Percentiles rank a stretch among this genome's conserved stretches.
phyloP scores from a whole-genome alignment of 2,329 filamentous ascomycete genomes.

The Diplodia mutila region DNA sequence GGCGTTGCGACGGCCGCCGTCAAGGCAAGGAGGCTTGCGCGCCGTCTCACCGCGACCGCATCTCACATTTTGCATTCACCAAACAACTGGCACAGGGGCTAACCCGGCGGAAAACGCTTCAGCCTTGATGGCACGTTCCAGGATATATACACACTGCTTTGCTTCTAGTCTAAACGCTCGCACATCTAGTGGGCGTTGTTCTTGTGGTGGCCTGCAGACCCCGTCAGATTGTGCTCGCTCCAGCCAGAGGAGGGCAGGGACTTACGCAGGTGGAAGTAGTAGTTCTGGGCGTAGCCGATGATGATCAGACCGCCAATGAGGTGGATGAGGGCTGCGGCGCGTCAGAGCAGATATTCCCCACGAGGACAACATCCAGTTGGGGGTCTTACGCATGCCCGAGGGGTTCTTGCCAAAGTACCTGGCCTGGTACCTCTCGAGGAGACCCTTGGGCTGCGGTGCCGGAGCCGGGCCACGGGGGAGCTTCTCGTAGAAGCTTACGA shows the following conservation, averaged over 20 bases:
- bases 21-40: conserved; percentile 22
- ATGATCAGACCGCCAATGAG: conserved; percentile 75
- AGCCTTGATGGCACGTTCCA: conserved; percentile 23
- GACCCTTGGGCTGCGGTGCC: conserved; percentile 76
- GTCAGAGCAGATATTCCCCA: conserved; percentile 26
- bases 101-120: conserved; percentile 9
- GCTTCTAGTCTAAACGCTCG: conserved; percentile 16
- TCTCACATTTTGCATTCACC: conserved; percentile 17
- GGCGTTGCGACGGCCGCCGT: conserved; percentile 12
- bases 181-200: conserved; percentile 90
- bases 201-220: conserved; percentile 89
- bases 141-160: conserved; percentile 25
- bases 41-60: conserved; percentile 1
- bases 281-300: conserved; percentile 94
- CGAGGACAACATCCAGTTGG: conserved; percentile 26
- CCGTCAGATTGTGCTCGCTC: conserved; percentile 25
- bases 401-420: conserved; percentile 94
- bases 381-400: conserved; percentile 77
- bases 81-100: conserved; percentile 1
- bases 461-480: conserved; percentile 92
- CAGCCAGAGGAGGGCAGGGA: conserved; percentile 36
- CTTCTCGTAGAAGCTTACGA: conserved; percentile 98
- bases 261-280: conserved; percentile 99
- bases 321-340: conserved; percentile 77
- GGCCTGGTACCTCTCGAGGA: conserved; percentile 83